Evolutionary conservation across 129 eudicot genomes (phyloP).

Genomic region (Centaurea solstitialis): DNA sequence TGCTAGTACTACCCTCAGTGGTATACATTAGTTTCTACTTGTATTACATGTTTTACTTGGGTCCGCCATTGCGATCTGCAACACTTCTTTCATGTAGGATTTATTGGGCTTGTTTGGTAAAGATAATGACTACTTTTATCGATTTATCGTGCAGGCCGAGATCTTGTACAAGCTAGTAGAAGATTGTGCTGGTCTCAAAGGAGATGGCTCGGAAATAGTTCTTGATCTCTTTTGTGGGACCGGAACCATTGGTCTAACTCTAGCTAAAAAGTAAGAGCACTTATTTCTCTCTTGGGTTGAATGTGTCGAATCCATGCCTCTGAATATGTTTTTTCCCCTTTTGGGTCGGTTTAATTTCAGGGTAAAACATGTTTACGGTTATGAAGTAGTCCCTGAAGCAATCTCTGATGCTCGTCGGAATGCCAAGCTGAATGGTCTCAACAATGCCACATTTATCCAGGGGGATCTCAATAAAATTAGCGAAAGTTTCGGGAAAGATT

Average conservation of each 20-base stretch:
- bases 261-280: conserved; percentile 67
- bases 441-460: conserved; percentile 85
- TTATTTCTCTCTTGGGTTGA: neutral
- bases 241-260: conserved; percentile 88
- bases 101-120: neutral
- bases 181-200: conserved; percentile 79
- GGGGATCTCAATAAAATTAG: conserved; percentile 92
- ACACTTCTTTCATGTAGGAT: neutral
- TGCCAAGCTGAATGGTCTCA: conserved; percentile 72
- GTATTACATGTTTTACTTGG: too few species aligned
- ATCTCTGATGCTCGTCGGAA: conserved; percentile 84
- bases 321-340: neutral
- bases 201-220: conserved; percentile 88
- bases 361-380: conserved; percentile 87
- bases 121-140: conserved; percentile 3
- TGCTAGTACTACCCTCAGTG: too few species aligned
- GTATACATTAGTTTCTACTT: too few species aligned
- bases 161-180: conserved; percentile 76
- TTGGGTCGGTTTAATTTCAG: conserved; percentile 29
- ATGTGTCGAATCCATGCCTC: neutral
- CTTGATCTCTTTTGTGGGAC: conserved; percentile 95
- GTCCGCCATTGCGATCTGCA: too few species aligned
- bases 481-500: conserved; percentile 72
- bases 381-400: conserved; percentile 92
- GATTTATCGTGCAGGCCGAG: conserved; percentile 67